Base-by-base conservation (phyloP, 805 yeast genomes). In the Candida manassasensis region DNA sequence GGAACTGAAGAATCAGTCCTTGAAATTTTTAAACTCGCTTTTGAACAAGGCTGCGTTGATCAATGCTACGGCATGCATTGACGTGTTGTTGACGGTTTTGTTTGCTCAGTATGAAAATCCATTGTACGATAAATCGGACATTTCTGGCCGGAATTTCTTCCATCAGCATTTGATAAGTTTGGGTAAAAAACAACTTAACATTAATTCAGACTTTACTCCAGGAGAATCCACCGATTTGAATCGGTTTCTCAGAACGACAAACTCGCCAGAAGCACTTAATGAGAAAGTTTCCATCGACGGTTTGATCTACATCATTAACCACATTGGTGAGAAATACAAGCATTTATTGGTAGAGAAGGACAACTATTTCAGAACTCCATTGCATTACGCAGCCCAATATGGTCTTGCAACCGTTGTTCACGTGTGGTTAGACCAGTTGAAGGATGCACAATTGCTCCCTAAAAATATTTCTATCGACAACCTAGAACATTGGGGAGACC, bases 311-410 rank as follows among this genome's bases (percentile, higher is more conserved):
- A 69, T 87, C 21, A 67, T 88, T 36, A 63, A 69, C 11, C 68
- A 71, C 30, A 55, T 87, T 27, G 47, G 48, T 10, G 25, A 21
- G 14, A 40, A 43, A 11, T 44, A 46, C 18, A 48, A 44, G 30
- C 13, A 29, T 7, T 44, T 59, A 9, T 63, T 89, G 15, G 59
- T 80, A 31, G 80, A 82, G 34, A 75, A 73, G 29, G 97, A 89
- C 55, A 79, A 75, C 39, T 84, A 86, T 52, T 70, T 69, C 42
- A 72, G 96, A 41, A 84, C 96, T 0, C 95, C 97, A 0, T 63
- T 90, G 37, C 97, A 90, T 60, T 89, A 89, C 55, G 81, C 95
- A 13, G 80, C 93, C 2, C 93, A 86, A 48, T 87, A 79, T 55
- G 97, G 97, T 0, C 66, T 89, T 37, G 12, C 18, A 14, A 76